These are phyloP conservation scores for Exophiala sp. DNA, from an alignment of 2,329 filamentous ascomycete species.

Conservation along the genomic window DNA sequence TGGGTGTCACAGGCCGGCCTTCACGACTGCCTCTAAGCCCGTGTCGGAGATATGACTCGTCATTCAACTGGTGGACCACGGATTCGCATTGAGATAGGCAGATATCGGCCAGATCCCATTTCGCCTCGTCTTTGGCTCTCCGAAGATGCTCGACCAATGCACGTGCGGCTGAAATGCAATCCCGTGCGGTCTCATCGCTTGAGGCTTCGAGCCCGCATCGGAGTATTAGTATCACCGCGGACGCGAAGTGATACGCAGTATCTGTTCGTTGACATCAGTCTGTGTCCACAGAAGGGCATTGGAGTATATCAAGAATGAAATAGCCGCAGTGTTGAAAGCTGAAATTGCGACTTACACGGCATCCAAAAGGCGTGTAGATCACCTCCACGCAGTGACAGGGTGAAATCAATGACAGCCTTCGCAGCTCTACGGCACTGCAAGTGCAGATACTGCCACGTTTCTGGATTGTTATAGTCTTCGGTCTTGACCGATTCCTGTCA, in stretches of 20 bases:
- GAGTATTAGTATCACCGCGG: conserved; percentile 1
- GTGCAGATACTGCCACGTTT: conserved; percentile 2
- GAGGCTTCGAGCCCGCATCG: conserved; percentile 5
- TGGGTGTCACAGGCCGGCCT: not conserved
- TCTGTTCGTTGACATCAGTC: not conserved
- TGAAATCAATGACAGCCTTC: conserved; percentile 1
- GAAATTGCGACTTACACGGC: not conserved
- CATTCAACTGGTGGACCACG: conserved; percentile 1
- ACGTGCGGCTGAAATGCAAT: conserved; percentile 2
- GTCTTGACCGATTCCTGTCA: conserved; percentile 4
- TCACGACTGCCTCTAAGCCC: not conserved
- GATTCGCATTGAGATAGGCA: conserved; percentile 7
- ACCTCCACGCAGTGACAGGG: not conserved
- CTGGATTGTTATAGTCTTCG: conserved; percentile 1
- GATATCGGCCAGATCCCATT: conserved; percentile 11
- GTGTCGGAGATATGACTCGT: not conserved
- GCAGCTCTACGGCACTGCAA: conserved; percentile 5
- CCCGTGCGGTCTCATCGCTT: not conserved
- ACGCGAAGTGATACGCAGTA: conserved; percentile 6
- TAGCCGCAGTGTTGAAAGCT: no score
- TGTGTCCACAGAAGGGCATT: no score
- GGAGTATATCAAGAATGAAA: no score
- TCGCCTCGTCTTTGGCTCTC: not conserved
- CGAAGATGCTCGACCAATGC: conserved; percentile 1
- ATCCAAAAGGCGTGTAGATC: conserved; percentile 3